Conservation (phyloP, 1,139 yeast genomes). For the Geotrichum australiense region DNA sequence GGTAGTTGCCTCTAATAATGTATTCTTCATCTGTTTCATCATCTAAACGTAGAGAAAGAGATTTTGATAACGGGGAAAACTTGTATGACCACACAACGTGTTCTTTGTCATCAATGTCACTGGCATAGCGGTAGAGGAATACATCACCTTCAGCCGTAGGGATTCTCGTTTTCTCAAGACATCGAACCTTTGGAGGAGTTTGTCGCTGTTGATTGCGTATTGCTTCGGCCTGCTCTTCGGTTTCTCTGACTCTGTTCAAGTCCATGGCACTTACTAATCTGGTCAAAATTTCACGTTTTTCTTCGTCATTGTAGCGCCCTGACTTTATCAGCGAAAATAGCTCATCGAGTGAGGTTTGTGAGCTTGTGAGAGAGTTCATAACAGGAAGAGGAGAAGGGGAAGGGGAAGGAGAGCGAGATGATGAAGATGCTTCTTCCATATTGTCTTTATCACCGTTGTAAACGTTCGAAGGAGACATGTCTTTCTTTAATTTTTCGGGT, state of each 20-base stretch:
- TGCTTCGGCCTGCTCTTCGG: conserved; percentile 9
- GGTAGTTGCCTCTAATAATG: conserved; percentile 96
- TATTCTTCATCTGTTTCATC: conserved; percentile 85
- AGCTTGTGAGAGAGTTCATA: neutral
- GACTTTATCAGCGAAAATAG: conserved; percentile 1
- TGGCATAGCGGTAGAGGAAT: conserved; percentile 80
- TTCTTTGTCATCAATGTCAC: conserved; percentile 78
- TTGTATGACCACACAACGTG: conserved; percentile 97
- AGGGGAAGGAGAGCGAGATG: conserved; percentile 1
- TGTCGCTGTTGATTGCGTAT: conserved; percentile 24
- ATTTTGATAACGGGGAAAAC: conserved; percentile 72
- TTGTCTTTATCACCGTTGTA: neutral
- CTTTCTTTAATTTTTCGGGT: too few species aligned
- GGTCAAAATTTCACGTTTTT: conserved; percentile 8
- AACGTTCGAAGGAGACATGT: conserved; percentile 4
- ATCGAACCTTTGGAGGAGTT: conserved; percentile 63
- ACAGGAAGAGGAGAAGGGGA: conserved; percentile 1
- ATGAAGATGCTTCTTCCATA: conserved; percentile 3
- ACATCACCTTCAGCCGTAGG: conserved; percentile 91
- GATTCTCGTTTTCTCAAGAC: conserved; percentile 87
- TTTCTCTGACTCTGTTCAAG: conserved; percentile 8
- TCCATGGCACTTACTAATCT: conserved; percentile 11
- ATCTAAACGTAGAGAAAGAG: conserved; percentile 54
- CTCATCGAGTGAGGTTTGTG: conserved; percentile 5
- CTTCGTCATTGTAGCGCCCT: neutral